Conservation (phyloP, 2,329 filamentous ascomycete genomes). For the Fusarium temperatum region DNA sequence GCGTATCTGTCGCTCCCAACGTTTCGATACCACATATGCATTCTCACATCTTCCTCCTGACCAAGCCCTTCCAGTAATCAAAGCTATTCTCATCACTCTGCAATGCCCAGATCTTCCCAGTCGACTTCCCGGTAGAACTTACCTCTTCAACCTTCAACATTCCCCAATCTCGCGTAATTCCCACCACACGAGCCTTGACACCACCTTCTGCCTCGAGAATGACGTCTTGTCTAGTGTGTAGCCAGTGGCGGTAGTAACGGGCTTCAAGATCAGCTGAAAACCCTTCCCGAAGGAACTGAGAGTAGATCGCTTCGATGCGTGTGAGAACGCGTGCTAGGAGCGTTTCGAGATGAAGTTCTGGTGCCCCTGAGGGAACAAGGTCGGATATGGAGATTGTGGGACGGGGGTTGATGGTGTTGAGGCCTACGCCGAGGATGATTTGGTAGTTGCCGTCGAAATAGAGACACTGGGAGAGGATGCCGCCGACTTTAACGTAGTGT, state of each 20-base stretch:
- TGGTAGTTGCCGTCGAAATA: slow-evolving; percentile 83
- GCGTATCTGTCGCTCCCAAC: too few species aligned
- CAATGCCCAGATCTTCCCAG: slow-evolving; percentile 81
- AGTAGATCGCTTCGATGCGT: slow-evolving; percentile 80
- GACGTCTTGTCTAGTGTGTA: slow-evolving; percentile 78
- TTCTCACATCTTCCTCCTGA: slow-evolving; percentile 77
- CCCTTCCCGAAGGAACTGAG: slow-evolving; percentile 76
- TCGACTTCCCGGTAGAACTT: slow-evolving; percentile 74
- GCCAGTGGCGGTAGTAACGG: slow-evolving; percentile 83
- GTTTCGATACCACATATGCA: not conserved
- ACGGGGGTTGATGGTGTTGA: slow-evolving; percentile 85
- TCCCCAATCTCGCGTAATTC: slow-evolving; percentile 93
- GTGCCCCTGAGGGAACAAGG: slow-evolving; percentile 63
- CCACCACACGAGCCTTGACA: slow-evolving; percentile 77
- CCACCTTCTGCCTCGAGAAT: slow-evolving; percentile 85
- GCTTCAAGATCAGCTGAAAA: slow-evolving; percentile 79
- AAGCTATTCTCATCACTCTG: slow-evolving; percentile 99
- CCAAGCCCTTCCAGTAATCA: slow-evolving; percentile 91
- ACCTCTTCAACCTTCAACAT: slow-evolving; percentile 86
- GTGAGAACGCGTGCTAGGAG: slow-evolving; percentile 84
- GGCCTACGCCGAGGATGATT: slow-evolving; percentile 83
- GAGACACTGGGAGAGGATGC: slow-evolving; percentile 89
- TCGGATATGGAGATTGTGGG: slow-evolving; percentile 89
- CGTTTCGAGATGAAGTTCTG: slow-evolving; percentile 76
- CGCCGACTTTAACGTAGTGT: slow-evolving; percentile 87